Evolutionary conservation across 2,329 filamentous ascomycete genomes (phyloP).

Genomic region (Colletotrichum neosansevieriae): DNA sequence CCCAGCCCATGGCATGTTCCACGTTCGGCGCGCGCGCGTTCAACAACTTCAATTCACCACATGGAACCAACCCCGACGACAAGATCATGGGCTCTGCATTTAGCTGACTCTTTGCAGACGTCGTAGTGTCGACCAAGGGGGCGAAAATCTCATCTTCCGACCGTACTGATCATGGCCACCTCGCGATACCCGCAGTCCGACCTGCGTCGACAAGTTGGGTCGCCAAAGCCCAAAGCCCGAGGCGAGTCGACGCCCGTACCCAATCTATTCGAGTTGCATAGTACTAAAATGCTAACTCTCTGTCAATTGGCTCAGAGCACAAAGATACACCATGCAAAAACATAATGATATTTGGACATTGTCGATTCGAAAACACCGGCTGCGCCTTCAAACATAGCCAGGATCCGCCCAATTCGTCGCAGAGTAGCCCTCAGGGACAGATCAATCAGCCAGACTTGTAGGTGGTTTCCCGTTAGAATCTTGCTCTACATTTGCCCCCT

Average conservation of each 20-base stretch:
- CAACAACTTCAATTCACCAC: constrained; percentile 5
- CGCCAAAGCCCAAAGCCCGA: constrained; percentile 68
- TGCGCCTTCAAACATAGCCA: constrained; percentile 92
- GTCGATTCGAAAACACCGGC: constrained; percentile 90
- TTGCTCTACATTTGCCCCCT: neutral
- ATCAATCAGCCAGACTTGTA: constrained; percentile 62
- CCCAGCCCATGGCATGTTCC: constrained; percentile 28
- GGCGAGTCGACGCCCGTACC: constrained; percentile 53
- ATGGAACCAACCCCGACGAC: constrained; percentile 26
- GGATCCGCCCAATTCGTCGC: constrained; percentile 62
- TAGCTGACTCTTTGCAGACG: constrained; percentile 49
- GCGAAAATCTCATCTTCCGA: constrained; percentile 44
- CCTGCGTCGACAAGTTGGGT: constrained; percentile 65
- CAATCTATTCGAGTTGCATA: constrained; percentile 35
- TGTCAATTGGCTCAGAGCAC: constrained; percentile 66
- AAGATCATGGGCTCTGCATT: constrained; percentile 36
- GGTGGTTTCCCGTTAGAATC: constrained; percentile 45
- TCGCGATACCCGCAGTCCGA: constrained; percentile 60
- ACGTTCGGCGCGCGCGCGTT: constrained; percentile 34
- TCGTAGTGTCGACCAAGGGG: constrained; percentile 57
- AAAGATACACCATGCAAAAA: constrained; percentile 94
- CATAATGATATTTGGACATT: constrained; percentile 92
- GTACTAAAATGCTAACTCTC: constrained; percentile 39
- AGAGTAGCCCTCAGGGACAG: constrained; percentile 36
- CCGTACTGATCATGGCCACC: constrained; percentile 57